Percentiles rank a stretch among this genome's conserved stretches.
Conservation (phyloP, 208 protist species). For the Crithidia brevicula region DNA sequence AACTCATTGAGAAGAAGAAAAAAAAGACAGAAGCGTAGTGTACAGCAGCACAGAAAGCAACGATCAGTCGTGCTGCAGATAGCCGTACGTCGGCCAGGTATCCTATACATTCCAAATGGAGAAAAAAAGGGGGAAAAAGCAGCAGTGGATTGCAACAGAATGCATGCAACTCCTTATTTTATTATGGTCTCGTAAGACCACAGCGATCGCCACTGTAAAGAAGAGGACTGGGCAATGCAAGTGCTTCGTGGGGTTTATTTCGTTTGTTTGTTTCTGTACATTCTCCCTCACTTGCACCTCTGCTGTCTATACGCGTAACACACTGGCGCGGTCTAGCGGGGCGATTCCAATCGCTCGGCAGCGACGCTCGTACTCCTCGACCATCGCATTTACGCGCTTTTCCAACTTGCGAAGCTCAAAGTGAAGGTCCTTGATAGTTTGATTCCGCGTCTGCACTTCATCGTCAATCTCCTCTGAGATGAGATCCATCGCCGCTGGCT, state of each 20-base stretch:
- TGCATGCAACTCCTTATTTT: neutral
- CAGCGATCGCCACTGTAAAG: no score
- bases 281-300: no score
- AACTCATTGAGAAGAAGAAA: no score
- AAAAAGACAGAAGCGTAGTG: no score
- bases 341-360: conserved; percentile 59
- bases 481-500: conserved; percentile 82
- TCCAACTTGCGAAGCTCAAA: conserved; percentile 94
- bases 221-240: no score
- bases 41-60: no score
- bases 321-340: conserved; percentile 58
- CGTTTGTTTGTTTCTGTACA: no score
- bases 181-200: neutral
- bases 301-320: conserved; percentile 15
- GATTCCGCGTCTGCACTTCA: conserved; percentile 94
- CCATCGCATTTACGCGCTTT: conserved; percentile 57
- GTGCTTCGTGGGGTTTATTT: no score
- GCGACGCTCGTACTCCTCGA: conserved; percentile 83
- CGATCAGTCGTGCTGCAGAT: no score
- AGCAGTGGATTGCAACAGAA: neutral
- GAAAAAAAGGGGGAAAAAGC: neutral
- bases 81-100: no score
- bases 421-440: conserved; percentile 94
- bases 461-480: conserved; percentile 93
- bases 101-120: neutral